phyloP scores from a whole-genome alignment of 192 early-diverging fungal species.

The Dissophora ornata region DNA sequence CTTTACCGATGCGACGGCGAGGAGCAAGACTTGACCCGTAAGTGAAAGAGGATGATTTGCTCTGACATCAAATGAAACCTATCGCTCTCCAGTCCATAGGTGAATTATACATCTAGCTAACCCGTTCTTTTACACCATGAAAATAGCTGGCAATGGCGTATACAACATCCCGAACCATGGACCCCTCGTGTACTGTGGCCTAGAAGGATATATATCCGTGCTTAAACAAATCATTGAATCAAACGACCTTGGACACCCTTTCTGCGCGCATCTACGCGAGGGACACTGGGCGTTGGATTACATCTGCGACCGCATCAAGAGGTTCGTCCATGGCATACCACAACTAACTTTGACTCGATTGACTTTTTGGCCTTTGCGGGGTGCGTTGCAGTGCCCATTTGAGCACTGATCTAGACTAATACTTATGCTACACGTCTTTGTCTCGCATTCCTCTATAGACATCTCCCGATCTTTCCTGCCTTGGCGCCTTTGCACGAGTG shows the following conservation, averaged over 20 bases:
- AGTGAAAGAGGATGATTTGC: conserved; percentile 16
- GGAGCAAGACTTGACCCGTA: conserved; percentile 81
- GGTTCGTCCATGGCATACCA: too few species aligned
- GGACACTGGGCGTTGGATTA: conserved; percentile 96
- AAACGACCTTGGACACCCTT: conserved; percentile 94
- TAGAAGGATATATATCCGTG: conserved; percentile 92
- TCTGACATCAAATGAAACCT: background rate
- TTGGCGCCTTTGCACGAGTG: conserved; percentile 70
- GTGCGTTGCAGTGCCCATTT: too few species aligned
- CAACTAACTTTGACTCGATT: too few species aligned
- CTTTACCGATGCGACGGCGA: conserved; percentile 91
- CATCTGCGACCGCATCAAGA: conserved; percentile 75
- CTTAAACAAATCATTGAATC: conserved; percentile 80
- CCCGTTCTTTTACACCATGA: background rate
- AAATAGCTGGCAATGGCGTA: conserved; percentile 71
- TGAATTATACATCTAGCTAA: background rate
- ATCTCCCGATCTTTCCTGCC: conserved; percentile 38
- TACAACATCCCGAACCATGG: conserved; percentile 95
- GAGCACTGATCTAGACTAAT: background rate
- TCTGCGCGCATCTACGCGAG: conserved; percentile 89
- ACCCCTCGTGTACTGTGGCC: conserved; percentile 84
- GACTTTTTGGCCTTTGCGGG: too few species aligned
- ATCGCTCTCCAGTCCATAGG: too few species aligned
- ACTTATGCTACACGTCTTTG: background rate
- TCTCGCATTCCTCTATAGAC: conserved; percentile 23